phyloP scores from a whole-genome alignment of 1,284 basidiomycete species.

The Vanrija humicola region DNA sequence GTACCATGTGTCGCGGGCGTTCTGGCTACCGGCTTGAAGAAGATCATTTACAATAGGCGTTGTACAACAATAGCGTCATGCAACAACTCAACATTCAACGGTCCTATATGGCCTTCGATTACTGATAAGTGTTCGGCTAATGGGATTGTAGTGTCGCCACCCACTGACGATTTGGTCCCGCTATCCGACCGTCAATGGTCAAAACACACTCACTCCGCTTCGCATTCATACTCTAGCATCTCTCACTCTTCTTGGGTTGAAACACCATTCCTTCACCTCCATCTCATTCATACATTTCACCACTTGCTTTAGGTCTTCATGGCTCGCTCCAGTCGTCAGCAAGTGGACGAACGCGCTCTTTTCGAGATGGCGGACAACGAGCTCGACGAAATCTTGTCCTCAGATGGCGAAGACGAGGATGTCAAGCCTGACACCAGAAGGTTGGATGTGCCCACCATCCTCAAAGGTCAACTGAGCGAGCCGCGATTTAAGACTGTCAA shows the following conservation, averaged over 20 bases:
- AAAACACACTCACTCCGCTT: not conserved
- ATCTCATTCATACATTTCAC: not conserved
- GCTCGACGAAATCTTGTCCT: conserved; percentile 25
- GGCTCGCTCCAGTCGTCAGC: too few species aligned
- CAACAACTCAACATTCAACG: not conserved
- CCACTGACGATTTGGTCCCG: too few species aligned
- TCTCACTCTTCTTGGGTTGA: not conserved
- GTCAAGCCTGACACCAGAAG: conserved; percentile 14
- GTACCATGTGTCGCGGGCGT: too few species aligned
- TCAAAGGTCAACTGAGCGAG: conserved; percentile 23
- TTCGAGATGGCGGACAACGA: conserved; percentile 24
- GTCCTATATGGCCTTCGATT: too few species aligned
- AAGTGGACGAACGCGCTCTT: not conserved
- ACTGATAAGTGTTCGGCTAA: too few species aligned
- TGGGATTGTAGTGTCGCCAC: too few species aligned
- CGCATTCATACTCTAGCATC: not conserved
- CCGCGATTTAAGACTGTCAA: conserved; percentile 26
- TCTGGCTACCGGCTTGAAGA: too few species aligned
- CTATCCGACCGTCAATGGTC: too few species aligned
- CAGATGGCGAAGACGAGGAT: conserved; percentile 27
- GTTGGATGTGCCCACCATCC: conserved; percentile 7
- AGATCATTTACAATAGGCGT: not conserved
- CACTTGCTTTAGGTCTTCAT: too few species aligned
- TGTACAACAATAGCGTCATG: conserved; percentile 4
- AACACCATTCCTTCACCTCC: not conserved